phyloP scores from a whole-genome alignment of 2,329 filamentous ascomycete genomes.

The Exophiala aquamarina region DNA sequence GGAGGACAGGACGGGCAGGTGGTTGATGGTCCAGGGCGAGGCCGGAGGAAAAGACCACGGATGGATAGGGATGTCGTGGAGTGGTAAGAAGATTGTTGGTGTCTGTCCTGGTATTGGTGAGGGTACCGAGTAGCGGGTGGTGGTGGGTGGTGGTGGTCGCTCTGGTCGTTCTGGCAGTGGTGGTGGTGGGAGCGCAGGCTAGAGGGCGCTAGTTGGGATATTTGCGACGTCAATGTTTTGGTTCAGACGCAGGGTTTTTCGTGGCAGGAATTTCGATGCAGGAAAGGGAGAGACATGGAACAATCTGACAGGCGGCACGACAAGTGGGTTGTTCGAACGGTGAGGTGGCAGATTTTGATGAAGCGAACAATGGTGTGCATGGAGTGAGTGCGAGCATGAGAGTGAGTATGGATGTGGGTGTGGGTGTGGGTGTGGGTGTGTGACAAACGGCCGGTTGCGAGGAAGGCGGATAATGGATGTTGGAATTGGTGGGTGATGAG shows the following conservation, averaged over 20 bases:
- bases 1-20: background rate
- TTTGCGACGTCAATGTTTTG: slow-evolving; percentile 27
- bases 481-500: too few relatives aligned
- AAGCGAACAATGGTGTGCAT: too few relatives aligned
- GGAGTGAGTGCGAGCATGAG: too few relatives aligned
- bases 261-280: slow-evolving; percentile 5
- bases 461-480: too few relatives aligned
- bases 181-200: slow-evolving; percentile 3
- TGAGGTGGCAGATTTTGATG: too few relatives aligned
- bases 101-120: background rate
- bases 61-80: background rate
- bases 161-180: background rate
- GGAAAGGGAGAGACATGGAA: slow-evolving; percentile 4
- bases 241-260: slow-evolving; percentile 23
- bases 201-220: slow-evolving; percentile 10
- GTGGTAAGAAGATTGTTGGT: background rate
- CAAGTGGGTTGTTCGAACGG: too few relatives aligned
- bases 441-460: too few relatives aligned
- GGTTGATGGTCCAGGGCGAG: background rate
- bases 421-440: too few relatives aligned
- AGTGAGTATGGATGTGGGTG: too few relatives aligned
- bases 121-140: background rate
- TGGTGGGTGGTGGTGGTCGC: background rate
- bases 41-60: background rate
- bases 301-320: background rate